A percentile compares a stretch with the other conserved stretches of the same genome.
Conservation (phyloP, 129 eudicot genomes). For the Escallonia herrerae region DNA sequence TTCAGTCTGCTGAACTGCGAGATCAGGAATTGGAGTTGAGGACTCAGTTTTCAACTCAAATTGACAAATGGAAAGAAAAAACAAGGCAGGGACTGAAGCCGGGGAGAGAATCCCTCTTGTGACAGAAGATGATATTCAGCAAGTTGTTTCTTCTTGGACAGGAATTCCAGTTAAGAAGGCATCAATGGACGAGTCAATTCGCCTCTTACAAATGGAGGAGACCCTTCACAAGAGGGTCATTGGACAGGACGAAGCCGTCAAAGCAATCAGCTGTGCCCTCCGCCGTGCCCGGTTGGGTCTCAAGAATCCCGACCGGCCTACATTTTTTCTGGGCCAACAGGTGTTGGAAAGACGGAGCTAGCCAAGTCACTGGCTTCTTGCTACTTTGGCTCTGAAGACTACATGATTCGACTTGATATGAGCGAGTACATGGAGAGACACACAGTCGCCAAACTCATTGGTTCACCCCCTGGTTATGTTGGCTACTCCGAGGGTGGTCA, state of each 20-base stretch:
- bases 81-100: not conserved
- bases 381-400: conserved; percentile 16
- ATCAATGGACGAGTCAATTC: not conserved
- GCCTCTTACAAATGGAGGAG: conserved; percentile 9
- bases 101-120: not conserved
- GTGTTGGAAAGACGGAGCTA: conserved; percentile 9
- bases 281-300: conserved; percentile 14
- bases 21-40: too few species aligned
- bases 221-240: conserved; percentile 6
- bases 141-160: conserved; percentile 3
- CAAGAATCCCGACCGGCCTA: conserved; percentile 15
- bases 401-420: conserved; percentile 10
- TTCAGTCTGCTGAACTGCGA: too few species aligned
- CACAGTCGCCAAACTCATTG: conserved; percentile 37
- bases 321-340: conserved; percentile 17
- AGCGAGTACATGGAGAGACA: conserved; percentile 5
- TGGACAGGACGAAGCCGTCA: conserved; percentile 21
- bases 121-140: not conserved
- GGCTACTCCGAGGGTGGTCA: conserved; percentile 56
- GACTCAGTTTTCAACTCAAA: too few species aligned
- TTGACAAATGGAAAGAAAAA: not conserved
- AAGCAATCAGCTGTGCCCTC: conserved; percentile 7
- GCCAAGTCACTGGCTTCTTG: conserved; percentile 11
- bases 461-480: conserved; percentile 50
- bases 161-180: too few species aligned